phyloP scores from a whole-genome alignment of 2,329 filamentous ascomycete genomes.

The Nothopassalora personata region DNA sequence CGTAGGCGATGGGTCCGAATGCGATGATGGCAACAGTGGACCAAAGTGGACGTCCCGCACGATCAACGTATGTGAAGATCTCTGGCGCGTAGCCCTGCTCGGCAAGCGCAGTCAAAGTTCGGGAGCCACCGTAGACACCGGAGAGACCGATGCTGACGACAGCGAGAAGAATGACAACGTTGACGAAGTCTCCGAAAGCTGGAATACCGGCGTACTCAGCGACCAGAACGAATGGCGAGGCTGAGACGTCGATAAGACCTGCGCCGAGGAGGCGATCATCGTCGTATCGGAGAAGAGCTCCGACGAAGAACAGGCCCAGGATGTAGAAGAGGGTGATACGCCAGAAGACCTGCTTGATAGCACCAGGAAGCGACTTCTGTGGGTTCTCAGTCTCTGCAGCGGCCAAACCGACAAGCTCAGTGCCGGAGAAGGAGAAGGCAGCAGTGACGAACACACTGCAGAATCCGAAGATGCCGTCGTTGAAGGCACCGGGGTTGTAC shows the following conservation, averaged over 20 bases:
- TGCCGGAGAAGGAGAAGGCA: conserved; percentile 58
- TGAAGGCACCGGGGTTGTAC: conserved; percentile 36
- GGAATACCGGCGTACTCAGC: conserved; percentile 71
- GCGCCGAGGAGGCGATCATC: conserved; percentile 57
- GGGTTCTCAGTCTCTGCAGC: conserved; percentile 76
- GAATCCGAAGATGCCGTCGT: conserved; percentile 59
- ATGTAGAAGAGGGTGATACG: conserved; percentile 88
- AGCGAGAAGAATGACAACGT: conserved; percentile 86
- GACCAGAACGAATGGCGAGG: conserved; percentile 90
- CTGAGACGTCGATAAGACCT: conserved; percentile 59
- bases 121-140: conserved; percentile 82
- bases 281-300: conserved; percentile 72
- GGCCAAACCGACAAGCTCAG: conserved; percentile 61
- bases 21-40: conserved; percentile 40
- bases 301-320: conserved; percentile 72
- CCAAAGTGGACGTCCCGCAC: conserved; percentile 54
- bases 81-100: conserved; percentile 62
- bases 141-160: conserved; percentile 69
- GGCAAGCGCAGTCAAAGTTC: conserved; percentile 82
- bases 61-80: conserved; percentile 57
- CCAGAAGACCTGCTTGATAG: conserved; percentile 94
- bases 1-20: conserved; percentile 57
- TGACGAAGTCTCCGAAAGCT: conserved; percentile 82
- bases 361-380: conserved; percentile 74
- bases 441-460: conserved; percentile 60